phyloP scores from a whole-genome alignment of 208 protist species.

The Leishmania gerbilli region DNA sequence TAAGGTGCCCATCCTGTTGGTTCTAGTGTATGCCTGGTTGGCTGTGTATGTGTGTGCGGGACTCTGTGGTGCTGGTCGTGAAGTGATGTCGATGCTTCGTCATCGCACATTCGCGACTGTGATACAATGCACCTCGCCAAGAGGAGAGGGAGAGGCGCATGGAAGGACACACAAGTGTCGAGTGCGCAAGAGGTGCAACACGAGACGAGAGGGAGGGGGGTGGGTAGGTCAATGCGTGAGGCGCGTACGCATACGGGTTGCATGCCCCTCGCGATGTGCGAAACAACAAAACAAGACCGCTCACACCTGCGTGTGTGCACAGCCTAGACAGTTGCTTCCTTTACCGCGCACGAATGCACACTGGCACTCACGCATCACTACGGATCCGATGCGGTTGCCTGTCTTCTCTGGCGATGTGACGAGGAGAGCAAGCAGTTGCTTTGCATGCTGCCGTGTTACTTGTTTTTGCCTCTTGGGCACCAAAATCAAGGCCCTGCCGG shows the following conservation, averaged over 20 bases:
- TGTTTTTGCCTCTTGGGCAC: not conserved
- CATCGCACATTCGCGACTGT: not conserved
- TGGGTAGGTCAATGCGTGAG: not conserved
- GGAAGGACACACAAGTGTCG: not conserved
- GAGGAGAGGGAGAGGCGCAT: not conserved
- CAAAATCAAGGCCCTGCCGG: not conserved
- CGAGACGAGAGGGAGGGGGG: not conserved
- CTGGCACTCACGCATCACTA: not conserved
- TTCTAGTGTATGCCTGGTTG: not conserved
- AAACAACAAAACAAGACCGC: not conserved
- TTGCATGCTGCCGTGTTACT: not conserved
- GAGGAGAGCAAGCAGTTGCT: not conserved
- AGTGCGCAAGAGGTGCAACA: not conserved
- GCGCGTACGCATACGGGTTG: not conserved
- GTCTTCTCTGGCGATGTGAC: not conserved
- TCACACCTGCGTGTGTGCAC: not conserved
- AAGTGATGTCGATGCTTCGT: no score
- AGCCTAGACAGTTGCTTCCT: not conserved
- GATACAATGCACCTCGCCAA: not conserved
- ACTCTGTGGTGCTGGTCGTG: not conserved
- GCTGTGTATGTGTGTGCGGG: conserved; percentile 1
- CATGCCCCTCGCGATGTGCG: not conserved
- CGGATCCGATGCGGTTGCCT: not conserved
- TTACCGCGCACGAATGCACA: not conserved
- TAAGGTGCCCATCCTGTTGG: conserved; percentile 47